A percentile compares a stretch with the other conserved stretches of the same genome.
These are phyloP conservation scores for Biscogniauxia sp. DNA, from an alignment of 2,329 filamentous ascomycete genomes.

Conservation along the genomic window DNA sequence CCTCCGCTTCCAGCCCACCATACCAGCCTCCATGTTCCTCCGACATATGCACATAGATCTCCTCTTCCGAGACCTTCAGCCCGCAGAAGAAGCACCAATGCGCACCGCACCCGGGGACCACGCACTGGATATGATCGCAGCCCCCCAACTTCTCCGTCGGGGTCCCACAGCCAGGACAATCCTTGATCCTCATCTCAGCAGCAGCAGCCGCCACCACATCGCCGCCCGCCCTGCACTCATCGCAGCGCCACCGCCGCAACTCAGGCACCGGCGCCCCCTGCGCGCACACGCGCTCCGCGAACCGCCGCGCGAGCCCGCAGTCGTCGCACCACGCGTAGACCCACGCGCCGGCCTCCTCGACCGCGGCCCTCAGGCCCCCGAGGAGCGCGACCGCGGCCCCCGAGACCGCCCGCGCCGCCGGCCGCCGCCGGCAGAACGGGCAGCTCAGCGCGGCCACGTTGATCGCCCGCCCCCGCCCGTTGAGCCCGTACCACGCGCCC, in stretches of 20 bases:
- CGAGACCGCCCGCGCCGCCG: conserved; percentile 32
- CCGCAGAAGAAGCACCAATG: conserved; percentile 44
- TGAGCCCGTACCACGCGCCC: conserved; percentile 46
- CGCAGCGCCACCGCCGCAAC: conserved; percentile 40
- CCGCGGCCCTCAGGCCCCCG: conserved; percentile 37
- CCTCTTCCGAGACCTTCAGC: conserved; percentile 16
- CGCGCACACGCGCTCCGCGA: conserved; percentile 44
- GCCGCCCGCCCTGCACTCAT: conserved; percentile 33
- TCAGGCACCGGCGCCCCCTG: conserved; percentile 38
- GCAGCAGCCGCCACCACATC: not conserved
- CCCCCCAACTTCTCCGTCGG: conserved; percentile 37
- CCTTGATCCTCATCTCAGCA: conserved; percentile 13
- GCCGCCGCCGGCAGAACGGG: conserved; percentile 48
- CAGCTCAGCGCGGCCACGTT: conserved; percentile 48
- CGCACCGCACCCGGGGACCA: conserved; percentile 25
- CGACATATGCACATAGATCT: conserved; percentile 40
- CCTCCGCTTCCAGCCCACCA: conserved; percentile 1
- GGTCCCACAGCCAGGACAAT: conserved; percentile 38
- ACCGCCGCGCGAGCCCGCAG: conserved; percentile 42
- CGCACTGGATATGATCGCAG: conserved; percentile 40
- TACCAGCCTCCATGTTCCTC: conserved; percentile 33
- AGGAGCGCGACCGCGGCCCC: conserved; percentile 37
- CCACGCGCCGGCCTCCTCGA: conserved; percentile 31
- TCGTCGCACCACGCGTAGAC: conserved; percentile 17
- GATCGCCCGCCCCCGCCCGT: conserved; percentile 41